Percentiles rank a stretch among this genome's conserved stretches.
phyloP scores from a whole-genome alignment of 768 basidiomycete genomes.

The Daedaleopsis sinensis region DNA sequence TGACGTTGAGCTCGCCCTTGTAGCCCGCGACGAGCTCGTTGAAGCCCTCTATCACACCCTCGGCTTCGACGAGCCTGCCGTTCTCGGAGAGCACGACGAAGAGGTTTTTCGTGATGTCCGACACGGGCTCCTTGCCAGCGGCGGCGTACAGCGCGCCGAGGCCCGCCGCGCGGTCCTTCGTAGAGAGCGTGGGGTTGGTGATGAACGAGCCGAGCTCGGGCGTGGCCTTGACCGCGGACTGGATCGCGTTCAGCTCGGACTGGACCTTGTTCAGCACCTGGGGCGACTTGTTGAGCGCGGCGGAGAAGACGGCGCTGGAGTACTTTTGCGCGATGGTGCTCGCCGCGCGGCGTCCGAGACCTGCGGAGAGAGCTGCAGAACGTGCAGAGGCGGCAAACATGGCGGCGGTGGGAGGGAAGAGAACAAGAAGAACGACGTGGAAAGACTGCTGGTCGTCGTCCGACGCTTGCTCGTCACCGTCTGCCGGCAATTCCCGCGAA shows the following conservation, averaged over 20 bases:
- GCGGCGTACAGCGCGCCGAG: conserved; percentile 70
- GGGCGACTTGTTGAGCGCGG: conserved; percentile 82
- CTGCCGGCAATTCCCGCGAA: conserved; percentile 11
- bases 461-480: conserved; percentile 15
- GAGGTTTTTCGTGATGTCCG: conserved; percentile 91
- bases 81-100: conserved; percentile 91
- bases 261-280: conserved; percentile 85
- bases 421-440: conserved; percentile 21
- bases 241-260: conserved; percentile 74
- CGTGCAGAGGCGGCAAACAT: conserved; percentile 61
- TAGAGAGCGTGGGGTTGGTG: conserved; percentile 88
- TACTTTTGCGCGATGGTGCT: conserved; percentile 83
- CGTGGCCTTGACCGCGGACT: conserved; percentile 65
- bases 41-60: conserved; percentile 89
- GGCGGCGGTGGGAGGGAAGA: conserved; percentile 33
- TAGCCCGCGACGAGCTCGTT: conserved; percentile 86
- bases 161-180: conserved; percentile 70
- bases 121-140: conserved; percentile 76
- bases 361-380: conserved; percentile 46
- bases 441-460: conserved; percentile 13
- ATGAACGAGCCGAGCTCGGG: conserved; percentile 74
- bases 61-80: conserved; percentile 83
- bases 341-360: conserved; percentile 70
- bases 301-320: conserved; percentile 79
- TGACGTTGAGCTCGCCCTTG: conserved; percentile 91